Evolutionary conservation across 148 eudicot genomes (phyloP), one percentile per base, ranked within the genome.

Genomic region (Amaranthus palmeri): DNA sequence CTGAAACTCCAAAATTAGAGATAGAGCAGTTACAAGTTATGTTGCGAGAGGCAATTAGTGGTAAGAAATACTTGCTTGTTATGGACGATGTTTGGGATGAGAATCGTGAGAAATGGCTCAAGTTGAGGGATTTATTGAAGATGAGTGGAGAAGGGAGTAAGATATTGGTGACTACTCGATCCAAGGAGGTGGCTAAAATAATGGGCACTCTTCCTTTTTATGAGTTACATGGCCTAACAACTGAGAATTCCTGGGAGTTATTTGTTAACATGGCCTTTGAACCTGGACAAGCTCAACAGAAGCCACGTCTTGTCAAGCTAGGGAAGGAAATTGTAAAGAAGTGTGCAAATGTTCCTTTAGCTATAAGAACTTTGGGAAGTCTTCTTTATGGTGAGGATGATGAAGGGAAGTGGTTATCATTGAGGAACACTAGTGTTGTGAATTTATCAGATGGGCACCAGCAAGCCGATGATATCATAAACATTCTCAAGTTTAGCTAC

Each of bases 31-130:
- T 77, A 53, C 76, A 72, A 6, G 52, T 17, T 15, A 43, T 5
- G 41, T 18, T 72, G 50, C 51, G 50, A 13, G 36, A 14, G 6
- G 47, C 17, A 72, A 7, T 67, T 0, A n/a, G 42, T 15, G 67
- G 54, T 43, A 76, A 61, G 55, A 76, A 52, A 46, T 68, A 76
- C 44, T 6, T 78, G 53, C 64, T 72, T 15, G 75, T 67, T 44
- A 14, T 77, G 3, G 68, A 77, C 10, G 67, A 77, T 59, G 67
- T 77, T 3, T 72, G 73, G 76, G 53, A 52, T 45, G 56, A 78
- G 49, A 13, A 77, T 1, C 60, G 14, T 18, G 67, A 71, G 60
- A n/a, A 78, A 25, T 68, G 76, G 76, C 56, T 8, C 6, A 6
- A 60, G 4, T 51, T 67, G 36, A 18, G 68, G 2, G 56, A 11